These are phyloP conservation scores for Hypomyces rosellus DNA, from an alignment of 2,329 filamentous ascomycete species.

Conservation along the genomic window DNA sequence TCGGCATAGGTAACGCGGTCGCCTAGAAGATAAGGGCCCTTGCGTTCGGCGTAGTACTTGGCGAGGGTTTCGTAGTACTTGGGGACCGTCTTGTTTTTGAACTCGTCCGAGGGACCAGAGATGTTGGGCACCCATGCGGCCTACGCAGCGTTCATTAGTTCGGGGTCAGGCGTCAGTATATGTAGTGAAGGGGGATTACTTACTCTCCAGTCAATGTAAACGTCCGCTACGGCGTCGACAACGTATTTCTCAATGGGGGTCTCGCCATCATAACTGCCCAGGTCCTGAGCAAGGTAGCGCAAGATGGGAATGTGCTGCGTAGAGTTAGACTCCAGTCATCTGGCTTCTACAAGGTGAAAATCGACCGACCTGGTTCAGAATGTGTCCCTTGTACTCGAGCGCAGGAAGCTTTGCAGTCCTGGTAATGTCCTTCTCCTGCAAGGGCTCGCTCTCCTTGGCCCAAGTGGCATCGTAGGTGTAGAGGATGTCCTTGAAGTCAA, in stretches of 20 bases:
- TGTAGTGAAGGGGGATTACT: conserved; percentile 8
- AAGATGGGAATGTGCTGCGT: conserved; percentile 21
- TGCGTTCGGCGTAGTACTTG: background rate
- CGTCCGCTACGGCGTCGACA: conserved; percentile 30
- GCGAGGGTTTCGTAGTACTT: conserved; percentile 16
- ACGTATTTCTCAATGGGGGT: conserved; percentile 31
- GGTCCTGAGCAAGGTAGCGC: conserved; percentile 29
- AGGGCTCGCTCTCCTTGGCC: conserved; percentile 17
- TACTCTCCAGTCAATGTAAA: conserved; percentile 36
- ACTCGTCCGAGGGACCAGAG: conserved; percentile 20
- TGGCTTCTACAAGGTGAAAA: conserved; percentile 17
- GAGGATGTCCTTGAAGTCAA: conserved; percentile 19
- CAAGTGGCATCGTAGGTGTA: conserved; percentile 21
- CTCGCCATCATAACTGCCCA: conserved; percentile 30
- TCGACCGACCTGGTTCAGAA: conserved; percentile 16
- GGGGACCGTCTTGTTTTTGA: conserved; percentile 23
- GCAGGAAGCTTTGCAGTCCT: conserved; percentile 29
- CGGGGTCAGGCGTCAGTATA: too few species aligned
- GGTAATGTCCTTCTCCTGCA: conserved; percentile 20
- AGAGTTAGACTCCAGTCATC: conserved; percentile 1
- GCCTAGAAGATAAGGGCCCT: conserved; percentile 23
- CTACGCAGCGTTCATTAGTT: background rate
- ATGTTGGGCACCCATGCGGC: conserved; percentile 23
- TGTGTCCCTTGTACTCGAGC: conserved; percentile 28
- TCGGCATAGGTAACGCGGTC: conserved; percentile 31